Evolutionary conservation across 352 stramenopile genomes (phyloP).

Genomic region (Globisporangium takayamanum): DNA sequence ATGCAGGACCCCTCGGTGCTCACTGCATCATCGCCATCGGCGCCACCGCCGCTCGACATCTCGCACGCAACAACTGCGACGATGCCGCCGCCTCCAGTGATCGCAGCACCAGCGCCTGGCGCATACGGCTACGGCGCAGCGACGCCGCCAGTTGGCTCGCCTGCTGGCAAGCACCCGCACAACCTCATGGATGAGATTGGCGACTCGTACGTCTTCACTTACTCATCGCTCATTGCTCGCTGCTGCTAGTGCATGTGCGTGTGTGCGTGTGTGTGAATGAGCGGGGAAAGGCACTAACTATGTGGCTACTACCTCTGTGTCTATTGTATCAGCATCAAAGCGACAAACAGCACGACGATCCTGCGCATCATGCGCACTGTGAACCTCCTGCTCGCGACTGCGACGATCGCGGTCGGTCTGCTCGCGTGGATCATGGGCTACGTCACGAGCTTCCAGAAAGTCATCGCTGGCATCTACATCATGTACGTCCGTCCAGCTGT

Average conservation of each 20-base stretch:
- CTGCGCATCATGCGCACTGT: conserved; percentile 70
- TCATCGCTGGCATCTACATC: conserved; percentile 85
- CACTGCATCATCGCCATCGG: conserved; percentile 21
- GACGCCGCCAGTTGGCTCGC: conserved; percentile 9
- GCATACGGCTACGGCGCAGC: conserved; percentile 23
- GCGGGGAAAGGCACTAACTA: neutral
- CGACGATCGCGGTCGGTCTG: conserved; percentile 61
- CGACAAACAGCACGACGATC: conserved; percentile 78
- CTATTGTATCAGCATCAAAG: conserved; percentile 45
- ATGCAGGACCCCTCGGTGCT: conserved; percentile 34
- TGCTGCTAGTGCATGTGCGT: neutral
- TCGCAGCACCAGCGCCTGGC: conserved; percentile 25
- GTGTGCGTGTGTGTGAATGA: neutral
- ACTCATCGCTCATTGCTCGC: neutral
- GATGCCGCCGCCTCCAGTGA: conserved; percentile 29
- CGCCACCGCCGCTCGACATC: conserved; percentile 16
- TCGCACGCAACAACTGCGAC: conserved; percentile 22
- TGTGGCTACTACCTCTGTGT: too few species aligned
- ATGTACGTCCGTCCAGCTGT: conserved; percentile 37
- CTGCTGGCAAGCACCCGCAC: neutral
- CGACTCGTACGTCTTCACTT: conserved; percentile 30
- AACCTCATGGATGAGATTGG: conserved; percentile 85
- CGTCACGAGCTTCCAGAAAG: conserved; percentile 71
- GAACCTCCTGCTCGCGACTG: conserved; percentile 70
- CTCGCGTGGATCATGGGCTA: conserved; percentile 78